These are phyloP conservation scores for Psilocybe azurescens DNA, from an alignment of 768 basidiomycete genomes.

Conservation along the genomic window DNA sequence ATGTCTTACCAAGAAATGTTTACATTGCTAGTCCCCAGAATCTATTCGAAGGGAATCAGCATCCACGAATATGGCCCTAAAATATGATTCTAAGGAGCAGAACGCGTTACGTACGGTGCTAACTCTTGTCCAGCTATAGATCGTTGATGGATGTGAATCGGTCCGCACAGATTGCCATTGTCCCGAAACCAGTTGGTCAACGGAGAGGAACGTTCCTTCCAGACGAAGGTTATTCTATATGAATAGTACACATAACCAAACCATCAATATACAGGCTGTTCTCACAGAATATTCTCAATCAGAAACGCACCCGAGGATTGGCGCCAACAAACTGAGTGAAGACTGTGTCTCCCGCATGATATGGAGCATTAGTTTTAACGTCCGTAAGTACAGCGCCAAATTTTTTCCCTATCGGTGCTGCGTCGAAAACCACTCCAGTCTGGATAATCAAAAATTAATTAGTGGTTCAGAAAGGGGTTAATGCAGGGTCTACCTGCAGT, in stretches of 20 bases:
- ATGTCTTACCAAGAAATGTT: slow-evolving; percentile 64
- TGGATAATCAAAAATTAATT: slow-evolving; percentile 27
- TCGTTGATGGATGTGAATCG: slow-evolving; percentile 82
- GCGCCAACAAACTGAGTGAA: slow-evolving; percentile 73
- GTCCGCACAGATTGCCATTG: slow-evolving; percentile 65
- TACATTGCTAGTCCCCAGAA: slow-evolving; percentile 67
- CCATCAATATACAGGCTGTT: neutral
- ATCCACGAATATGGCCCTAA: slow-evolving; percentile 1
- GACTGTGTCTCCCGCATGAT: slow-evolving; percentile 63
- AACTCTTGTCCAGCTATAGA: slow-evolving; percentile 66
- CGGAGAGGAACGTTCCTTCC: slow-evolving; percentile 73
- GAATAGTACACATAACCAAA: slow-evolving; percentile 3
- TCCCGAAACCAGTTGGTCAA: slow-evolving; percentile 56
- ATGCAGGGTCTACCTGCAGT: slow-evolving; percentile 51
- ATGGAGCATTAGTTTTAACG: slow-evolving; percentile 51
- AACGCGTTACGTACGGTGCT: slow-evolving; percentile 48
- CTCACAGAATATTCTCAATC: slow-evolving; percentile 14
- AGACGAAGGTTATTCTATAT: slow-evolving; percentile 76
- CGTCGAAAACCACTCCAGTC: slow-evolving; percentile 69
- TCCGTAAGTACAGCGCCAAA: slow-evolving; percentile 70
- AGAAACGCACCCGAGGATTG: slow-evolving; percentile 67
- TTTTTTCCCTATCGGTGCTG: slow-evolving; percentile 53
- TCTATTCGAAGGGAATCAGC: slow-evolving; percentile 33
- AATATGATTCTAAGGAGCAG: neutral
- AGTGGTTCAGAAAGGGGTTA: neutral